These are phyloP conservation scores for Botrytis aclada DNA, from an alignment of 2,329 filamentous ascomycete species.

Conservation along the genomic window DNA sequence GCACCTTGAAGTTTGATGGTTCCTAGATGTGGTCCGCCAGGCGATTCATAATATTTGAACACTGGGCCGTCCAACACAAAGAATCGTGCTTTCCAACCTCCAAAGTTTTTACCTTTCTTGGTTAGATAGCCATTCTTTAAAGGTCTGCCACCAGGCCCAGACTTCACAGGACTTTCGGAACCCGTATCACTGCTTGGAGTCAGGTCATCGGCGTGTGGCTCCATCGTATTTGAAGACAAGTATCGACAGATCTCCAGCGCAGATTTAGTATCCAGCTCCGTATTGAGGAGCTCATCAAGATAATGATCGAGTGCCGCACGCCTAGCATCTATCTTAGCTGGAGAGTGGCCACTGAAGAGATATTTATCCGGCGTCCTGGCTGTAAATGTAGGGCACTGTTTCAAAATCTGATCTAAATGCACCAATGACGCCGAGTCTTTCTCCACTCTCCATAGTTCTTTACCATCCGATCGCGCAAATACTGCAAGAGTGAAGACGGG, in stretches of 20 bases:
- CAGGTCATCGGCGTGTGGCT: conserved; percentile 59
- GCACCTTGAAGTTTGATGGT: conserved; percentile 89
- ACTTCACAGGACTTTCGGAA: conserved; percentile 42
- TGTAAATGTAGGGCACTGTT: conserved; percentile 67
- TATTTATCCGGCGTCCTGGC: conserved; percentile 78
- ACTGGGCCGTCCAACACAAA: conserved; percentile 67
- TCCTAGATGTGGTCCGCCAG: conserved; percentile 84
- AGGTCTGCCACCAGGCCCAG: conserved; percentile 62
- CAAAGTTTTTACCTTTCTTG: conserved; percentile 97
- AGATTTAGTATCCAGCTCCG: conserved; percentile 71
- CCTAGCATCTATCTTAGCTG: conserved; percentile 87
- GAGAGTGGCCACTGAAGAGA: conserved; percentile 88
- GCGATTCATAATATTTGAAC: conserved; percentile 87
- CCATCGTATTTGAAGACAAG: conserved; percentile 66
- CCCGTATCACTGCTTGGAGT: conserved; percentile 40
- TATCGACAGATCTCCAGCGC: conserved; percentile 85
- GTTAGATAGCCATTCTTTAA: conserved; percentile 88
- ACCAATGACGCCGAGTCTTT: conserved; percentile 81
- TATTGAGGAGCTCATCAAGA: conserved; percentile 80
- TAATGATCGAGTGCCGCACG: conserved; percentile 78
- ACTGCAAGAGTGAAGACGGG: conserved; percentile 91
- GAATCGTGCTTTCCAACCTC: conserved; percentile 89
- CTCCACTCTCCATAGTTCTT: conserved; percentile 90
- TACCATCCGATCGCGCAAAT: conserved; percentile 69
- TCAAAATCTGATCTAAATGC: conserved; percentile 79